Percentiles rank a stretch among this genome's conserved stretches.
Conservation (phyloP, 345 rosid species). For the Acer negundo region DNA sequence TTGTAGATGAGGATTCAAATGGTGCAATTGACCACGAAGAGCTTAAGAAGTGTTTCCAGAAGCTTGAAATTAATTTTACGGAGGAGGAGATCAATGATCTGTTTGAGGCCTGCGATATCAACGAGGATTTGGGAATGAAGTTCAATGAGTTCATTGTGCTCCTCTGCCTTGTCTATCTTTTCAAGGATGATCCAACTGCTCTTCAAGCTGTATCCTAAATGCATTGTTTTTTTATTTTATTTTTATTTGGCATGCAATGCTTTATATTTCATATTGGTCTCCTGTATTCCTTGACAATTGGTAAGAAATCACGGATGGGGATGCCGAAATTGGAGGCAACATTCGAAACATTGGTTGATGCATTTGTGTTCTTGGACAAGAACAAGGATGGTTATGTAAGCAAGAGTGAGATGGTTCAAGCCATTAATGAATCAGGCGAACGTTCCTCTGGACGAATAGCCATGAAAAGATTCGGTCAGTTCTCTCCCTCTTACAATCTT, state of each 20-base stretch:
- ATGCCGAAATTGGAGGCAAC: conserved; percentile 83
- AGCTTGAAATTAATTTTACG: conserved; percentile 67
- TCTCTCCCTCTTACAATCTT: conserved; percentile 21
- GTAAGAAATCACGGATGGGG: conserved; percentile 64
- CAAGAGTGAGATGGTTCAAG: conserved; percentile 85
- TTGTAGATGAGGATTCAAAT: conserved; percentile 82
- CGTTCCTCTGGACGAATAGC: conserved; percentile 86
- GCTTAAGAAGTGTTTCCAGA: conserved; percentile 66
- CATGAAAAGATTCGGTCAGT: conserved; percentile 86
- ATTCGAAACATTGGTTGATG: conserved; percentile 79
- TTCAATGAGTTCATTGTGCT: conserved; percentile 93
- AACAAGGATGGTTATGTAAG: conserved; percentile 88
- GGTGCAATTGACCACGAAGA: conserved; percentile 80
- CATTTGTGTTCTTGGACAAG: conserved; percentile 87
- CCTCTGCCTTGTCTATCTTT: conserved; percentile 88
- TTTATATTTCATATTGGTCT: neutral
- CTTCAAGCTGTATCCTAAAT: conserved; percentile 54
- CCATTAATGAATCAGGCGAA: conserved; percentile 89
- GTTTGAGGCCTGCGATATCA: conserved; percentile 80
- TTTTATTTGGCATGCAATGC: conserved; percentile 8
- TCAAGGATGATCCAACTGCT: conserved; percentile 67
- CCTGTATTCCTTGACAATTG: conserved; percentile 46
- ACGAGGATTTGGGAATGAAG: conserved; percentile 72
- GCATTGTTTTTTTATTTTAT: neutral
- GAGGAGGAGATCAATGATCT: conserved; percentile 86